These are phyloP conservation scores for Tulasnella sp. DNA, from an alignment of 768 basidiomycete genomes.

Conservation along the genomic window DNA sequence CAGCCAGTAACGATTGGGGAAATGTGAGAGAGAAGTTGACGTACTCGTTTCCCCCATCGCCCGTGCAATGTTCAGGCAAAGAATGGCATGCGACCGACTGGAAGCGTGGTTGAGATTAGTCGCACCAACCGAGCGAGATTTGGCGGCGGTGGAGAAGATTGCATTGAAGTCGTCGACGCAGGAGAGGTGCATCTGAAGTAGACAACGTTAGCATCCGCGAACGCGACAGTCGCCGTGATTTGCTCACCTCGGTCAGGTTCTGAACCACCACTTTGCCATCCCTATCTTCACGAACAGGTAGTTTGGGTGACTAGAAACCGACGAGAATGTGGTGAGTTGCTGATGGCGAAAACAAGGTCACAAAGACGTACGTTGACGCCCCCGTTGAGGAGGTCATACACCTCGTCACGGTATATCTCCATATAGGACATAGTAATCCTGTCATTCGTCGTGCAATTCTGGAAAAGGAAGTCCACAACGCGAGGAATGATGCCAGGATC, in stretches of 20 bases:
- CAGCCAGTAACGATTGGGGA: conserved; percentile 16
- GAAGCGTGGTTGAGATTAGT: conserved; percentile 82
- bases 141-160: conserved; percentile 39
- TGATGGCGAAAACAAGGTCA: conserved; percentile 2
- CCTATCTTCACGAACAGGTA: conserved; percentile 55
- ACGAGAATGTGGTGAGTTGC: not conserved
- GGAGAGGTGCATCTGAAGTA: conserved; percentile 35
- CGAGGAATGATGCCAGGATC: conserved; percentile 86
- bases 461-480: conserved; percentile 65
- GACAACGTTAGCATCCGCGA: not conserved
- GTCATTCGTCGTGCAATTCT: conserved; percentile 40
- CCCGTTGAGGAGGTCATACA: conserved; percentile 76
- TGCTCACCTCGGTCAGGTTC: conserved; percentile 42
- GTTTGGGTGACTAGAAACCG: conserved; percentile 47
- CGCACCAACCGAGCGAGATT: conserved; percentile 76
- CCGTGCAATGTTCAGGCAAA: conserved; percentile 68
- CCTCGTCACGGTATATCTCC: conserved; percentile 91
- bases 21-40: not conserved
- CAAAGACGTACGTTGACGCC: conserved; percentile 56
- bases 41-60: conserved; percentile 35
- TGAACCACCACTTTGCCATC: conserved; percentile 54
- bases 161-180: conserved; percentile 48
- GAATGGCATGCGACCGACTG: conserved; percentile 83
- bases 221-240: not conserved
- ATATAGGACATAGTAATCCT: conserved; percentile 64